Evolutionary conservation across 2,329 filamentous ascomycete genomes (phyloP).

Genomic region (Gremmenia infestans): DNA sequence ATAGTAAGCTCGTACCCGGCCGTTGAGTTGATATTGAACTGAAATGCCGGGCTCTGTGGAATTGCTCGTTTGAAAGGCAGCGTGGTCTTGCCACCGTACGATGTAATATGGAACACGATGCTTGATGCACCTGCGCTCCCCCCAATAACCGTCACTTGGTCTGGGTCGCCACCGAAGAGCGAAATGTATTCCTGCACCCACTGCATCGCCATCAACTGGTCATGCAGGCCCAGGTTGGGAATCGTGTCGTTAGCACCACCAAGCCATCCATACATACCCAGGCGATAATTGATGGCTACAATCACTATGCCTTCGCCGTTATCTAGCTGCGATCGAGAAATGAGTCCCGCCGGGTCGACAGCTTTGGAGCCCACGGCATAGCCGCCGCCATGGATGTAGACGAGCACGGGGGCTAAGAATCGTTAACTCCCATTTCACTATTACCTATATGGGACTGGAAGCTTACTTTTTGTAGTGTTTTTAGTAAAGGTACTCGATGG

Average conservation of each 20-base stretch:
- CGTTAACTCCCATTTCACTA: not conserved
- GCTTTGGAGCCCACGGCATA: conserved; percentile 38
- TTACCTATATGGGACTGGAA: not conserved
- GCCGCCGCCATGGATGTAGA: conserved; percentile 46
- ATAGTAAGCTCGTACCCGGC: conserved; percentile 1
- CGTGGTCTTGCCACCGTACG: conserved; percentile 39
- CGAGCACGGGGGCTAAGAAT: conserved; percentile 35
- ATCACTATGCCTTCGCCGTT: conserved; percentile 34
- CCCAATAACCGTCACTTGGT: conserved; percentile 46
- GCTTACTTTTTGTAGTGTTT: not conserved
- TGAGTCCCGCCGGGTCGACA: conserved; percentile 36
- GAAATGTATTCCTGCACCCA: conserved; percentile 52
- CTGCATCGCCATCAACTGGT: conserved; percentile 51
- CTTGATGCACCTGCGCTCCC: conserved; percentile 48
- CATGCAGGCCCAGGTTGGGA: conserved; percentile 46
- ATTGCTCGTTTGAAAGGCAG: conserved; percentile 38
- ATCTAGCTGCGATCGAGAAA: conserved; percentile 26
- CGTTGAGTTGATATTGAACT: conserved; percentile 2
- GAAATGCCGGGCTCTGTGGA: conserved; percentile 22
- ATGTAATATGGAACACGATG: conserved; percentile 51
- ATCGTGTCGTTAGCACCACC: conserved; percentile 38
- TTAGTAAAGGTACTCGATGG: conserved; percentile 36
- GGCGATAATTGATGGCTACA: conserved; percentile 31
- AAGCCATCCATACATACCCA: conserved; percentile 31
- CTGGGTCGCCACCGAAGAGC: conserved; percentile 49